A percentile compares a stretch with the other conserved stretches of the same genome.
Conservation (phyloP, 768 basidiomycete species). For the Lepiota brunneoincarnata region DNA sequence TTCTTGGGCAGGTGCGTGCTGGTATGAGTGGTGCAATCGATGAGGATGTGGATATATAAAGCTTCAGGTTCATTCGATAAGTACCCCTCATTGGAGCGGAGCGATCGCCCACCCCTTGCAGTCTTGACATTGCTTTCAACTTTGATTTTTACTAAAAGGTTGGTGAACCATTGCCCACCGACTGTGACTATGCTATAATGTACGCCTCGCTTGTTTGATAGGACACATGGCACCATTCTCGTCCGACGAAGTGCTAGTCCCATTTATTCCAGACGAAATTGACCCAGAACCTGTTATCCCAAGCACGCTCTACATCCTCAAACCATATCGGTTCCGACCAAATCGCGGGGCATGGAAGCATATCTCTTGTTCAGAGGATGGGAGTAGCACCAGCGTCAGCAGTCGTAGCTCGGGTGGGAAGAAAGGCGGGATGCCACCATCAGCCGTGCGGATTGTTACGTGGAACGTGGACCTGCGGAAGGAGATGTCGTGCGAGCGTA, state of each 20-base stretch:
- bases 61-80: not conserved
- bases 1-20: not conserved
- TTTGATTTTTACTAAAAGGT: too few relatives aligned
- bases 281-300: slow-evolving; percentile 18
- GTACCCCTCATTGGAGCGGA: not conserved
- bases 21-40: not conserved
- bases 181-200: not conserved
- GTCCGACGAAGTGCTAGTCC: not conserved
- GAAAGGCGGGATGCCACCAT: slow-evolving; percentile 33
- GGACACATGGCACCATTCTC: not conserved
- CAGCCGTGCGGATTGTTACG: slow-evolving; percentile 53
- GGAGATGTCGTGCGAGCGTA: slow-evolving; percentile 36
- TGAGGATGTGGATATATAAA: slow-evolving; percentile 4
- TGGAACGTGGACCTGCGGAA: slow-evolving; percentile 68
- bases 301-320: slow-evolving; percentile 26
- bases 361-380: slow-evolving; percentile 26
- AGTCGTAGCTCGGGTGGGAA: slow-evolving; percentile 7
- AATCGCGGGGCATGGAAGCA: slow-evolving; percentile 46
- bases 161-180: too few relatives aligned
- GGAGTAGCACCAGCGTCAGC: slow-evolving; percentile 8
- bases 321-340: slow-evolving; percentile 38
- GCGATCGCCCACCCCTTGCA: too few relatives aligned
- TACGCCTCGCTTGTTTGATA: not conserved
- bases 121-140: too few relatives aligned
- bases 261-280: slow-evolving; percentile 8